These are phyloP conservation scores for Suillus decipiens DNA, from an alignment of 768 basidiomycete species.

Conservation along the genomic window DNA sequence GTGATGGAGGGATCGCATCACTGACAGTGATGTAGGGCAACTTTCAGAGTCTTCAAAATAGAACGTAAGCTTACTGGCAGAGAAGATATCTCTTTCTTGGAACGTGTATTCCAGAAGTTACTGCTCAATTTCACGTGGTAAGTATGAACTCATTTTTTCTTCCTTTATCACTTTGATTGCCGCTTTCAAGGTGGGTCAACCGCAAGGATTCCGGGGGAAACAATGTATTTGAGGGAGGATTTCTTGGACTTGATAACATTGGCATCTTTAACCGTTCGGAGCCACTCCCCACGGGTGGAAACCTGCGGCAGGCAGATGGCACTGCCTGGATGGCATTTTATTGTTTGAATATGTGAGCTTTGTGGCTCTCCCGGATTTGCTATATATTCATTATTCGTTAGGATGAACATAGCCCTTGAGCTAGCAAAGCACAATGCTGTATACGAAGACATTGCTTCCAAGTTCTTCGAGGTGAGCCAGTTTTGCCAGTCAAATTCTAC, in stretches of 20 bases:
- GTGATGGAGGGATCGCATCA: background rate
- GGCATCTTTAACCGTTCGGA: conserved; percentile 98
- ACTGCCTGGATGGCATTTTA: conserved; percentile 99
- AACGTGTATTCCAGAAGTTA: conserved; percentile 97
- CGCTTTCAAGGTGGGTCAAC: conserved; percentile 84
- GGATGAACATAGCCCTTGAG: conserved; percentile 96
- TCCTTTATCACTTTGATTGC: conserved; percentile 6
- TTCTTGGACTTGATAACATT: conserved; percentile 97
- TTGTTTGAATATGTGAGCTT: conserved; percentile 85
- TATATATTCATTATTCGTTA: conserved; percentile 29
- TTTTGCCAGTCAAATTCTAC: conserved; percentile 10
- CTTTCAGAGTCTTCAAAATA: conserved; percentile 98
- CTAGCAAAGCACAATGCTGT: conserved; percentile 96
- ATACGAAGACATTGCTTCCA: conserved; percentile 99
- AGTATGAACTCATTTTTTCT: conserved; percentile 16
- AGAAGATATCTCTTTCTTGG: conserved; percentile 90
- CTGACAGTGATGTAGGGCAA: conserved; percentile 60
- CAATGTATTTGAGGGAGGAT: conserved; percentile 98
- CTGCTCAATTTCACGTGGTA: conserved; percentile 97
- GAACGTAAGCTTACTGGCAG: conserved; percentile 92
- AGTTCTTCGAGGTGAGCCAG: conserved; percentile 80
- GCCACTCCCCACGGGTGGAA: conserved; percentile 92
- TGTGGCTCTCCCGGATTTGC: conserved; percentile 1
- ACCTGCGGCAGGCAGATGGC: conserved; percentile 93
- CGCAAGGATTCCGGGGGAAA: conserved; percentile 94